phyloP scores from a whole-genome alignment of 1,139 yeast species.

The Candida mesenterica region DNA sequence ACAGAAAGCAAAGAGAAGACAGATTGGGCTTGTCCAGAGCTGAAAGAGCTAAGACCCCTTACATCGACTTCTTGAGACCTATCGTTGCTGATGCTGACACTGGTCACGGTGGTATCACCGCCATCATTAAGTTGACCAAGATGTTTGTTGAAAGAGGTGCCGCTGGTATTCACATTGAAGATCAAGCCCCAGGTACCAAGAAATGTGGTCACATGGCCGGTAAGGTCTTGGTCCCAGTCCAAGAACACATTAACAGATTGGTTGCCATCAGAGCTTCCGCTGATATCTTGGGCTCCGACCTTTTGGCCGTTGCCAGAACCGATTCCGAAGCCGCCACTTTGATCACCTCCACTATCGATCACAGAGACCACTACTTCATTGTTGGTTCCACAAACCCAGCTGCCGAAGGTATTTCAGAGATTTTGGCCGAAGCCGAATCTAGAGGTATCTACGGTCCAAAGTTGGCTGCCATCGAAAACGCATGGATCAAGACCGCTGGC shows the following conservation, averaged over 20 bases:
- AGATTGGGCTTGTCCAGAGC: slow-evolving; percentile 59
- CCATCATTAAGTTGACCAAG: slow-evolving; percentile 92
- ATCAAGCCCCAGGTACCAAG: slow-evolving; percentile 98
- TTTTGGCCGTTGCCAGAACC: slow-evolving; percentile 89
- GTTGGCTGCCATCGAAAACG: slow-evolving; percentile 70
- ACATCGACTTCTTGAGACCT: slow-evolving; percentile 87
- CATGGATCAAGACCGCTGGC: slow-evolving; percentile 84
- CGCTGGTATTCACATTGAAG: slow-evolving; percentile 97
- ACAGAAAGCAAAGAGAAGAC: slow-evolving; percentile 92
- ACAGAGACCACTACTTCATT: slow-evolving; percentile 90
- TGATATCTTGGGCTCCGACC: slow-evolving; percentile 85
- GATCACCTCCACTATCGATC: slow-evolving; percentile 89
- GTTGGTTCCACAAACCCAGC: slow-evolving; percentile 89
- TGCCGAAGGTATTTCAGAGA: slow-evolving; percentile 68
- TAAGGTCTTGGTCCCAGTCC: slow-evolving; percentile 94
- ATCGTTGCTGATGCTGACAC: slow-evolving; percentile 97
- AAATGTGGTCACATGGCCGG: slow-evolving; percentile 99
- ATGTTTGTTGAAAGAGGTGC: slow-evolving; percentile 98
- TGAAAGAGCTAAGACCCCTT: slow-evolving; percentile 62
- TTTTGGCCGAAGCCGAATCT: slow-evolving; percentile 79
- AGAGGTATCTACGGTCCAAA: slow-evolving; percentile 70
- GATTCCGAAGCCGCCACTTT: slow-evolving; percentile 97
- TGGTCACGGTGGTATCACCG: slow-evolving; percentile 98
- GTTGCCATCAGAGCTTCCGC: slow-evolving; percentile 95
- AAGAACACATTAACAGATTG: slow-evolving; percentile 92